Conservation (phyloP, 140 eudicot genomes). For the Ambrosia hybrid region DNA sequence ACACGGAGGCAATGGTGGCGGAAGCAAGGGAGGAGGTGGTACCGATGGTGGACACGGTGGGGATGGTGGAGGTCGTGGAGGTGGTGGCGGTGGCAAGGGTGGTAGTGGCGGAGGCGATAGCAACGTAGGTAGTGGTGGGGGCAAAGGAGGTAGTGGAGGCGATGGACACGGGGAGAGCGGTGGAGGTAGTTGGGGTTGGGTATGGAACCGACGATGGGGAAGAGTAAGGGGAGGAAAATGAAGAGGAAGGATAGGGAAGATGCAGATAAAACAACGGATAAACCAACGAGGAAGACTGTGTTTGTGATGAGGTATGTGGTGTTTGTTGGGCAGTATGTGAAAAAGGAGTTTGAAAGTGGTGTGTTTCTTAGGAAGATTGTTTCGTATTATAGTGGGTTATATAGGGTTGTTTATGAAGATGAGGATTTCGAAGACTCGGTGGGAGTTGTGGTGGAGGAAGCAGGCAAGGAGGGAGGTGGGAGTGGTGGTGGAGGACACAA, state of each 20-base stretch:
- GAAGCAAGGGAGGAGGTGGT: too few relatives aligned
- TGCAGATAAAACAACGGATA: slow-evolving; percentile 34
- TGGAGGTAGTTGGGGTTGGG: neutral
- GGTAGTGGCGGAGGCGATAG: too few relatives aligned
- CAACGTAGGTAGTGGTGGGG: too few relatives aligned
- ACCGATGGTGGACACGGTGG: too few relatives aligned
- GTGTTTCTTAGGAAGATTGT: slow-evolving; percentile 66
- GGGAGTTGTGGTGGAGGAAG: too few relatives aligned
- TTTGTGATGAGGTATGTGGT: slow-evolving; percentile 44
- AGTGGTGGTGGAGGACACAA: too few relatives aligned
- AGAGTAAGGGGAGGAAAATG: slow-evolving; percentile 63
- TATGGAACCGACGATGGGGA: slow-evolving; percentile 66
- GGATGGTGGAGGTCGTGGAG: too few relatives aligned
- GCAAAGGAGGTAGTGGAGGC: too few relatives aligned
- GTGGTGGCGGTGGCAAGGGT: too few relatives aligned
- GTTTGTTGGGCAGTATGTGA: slow-evolving; percentile 71
- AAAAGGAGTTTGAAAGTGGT: slow-evolving; percentile 76
- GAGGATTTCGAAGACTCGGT: slow-evolving; percentile 87
- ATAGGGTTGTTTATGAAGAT: slow-evolving; percentile 81
- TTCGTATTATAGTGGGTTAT: slow-evolving; percentile 64
- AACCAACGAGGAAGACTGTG: neutral
- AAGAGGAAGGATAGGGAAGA: slow-evolving; percentile 31
- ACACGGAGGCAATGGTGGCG: too few relatives aligned
- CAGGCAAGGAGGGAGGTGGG: too few relatives aligned
- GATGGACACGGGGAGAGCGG: too few relatives aligned